Percentiles rank a stretch among this genome's conserved stretches.
phyloP scores from a whole-genome alignment of 352 stramenopile species.

The Phytopythium litorale region DNA sequence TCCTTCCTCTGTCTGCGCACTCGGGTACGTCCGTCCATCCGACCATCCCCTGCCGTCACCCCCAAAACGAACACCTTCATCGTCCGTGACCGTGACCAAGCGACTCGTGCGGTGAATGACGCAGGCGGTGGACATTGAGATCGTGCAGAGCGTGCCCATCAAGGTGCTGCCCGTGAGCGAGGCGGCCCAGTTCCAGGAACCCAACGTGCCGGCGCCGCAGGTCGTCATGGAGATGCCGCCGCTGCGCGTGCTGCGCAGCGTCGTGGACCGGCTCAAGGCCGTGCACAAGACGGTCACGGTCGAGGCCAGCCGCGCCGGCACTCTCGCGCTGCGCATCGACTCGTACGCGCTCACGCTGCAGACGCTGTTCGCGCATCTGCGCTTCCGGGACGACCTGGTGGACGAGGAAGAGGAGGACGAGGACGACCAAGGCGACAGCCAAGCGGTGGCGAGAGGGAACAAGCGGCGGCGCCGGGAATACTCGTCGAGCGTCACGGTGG shows the following conservation, averaged over 20 bases:
- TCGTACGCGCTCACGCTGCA: constrained; percentile 65
- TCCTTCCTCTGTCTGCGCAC: constrained; percentile 77
- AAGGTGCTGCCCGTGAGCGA: constrained; percentile 72
- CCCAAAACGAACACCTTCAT: too few species aligned
- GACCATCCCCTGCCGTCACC: neutral
- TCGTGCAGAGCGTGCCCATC: constrained; percentile 83
- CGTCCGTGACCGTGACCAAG: too few species aligned
- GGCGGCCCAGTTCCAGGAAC: constrained; percentile 69
- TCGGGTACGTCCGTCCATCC: constrained; percentile 14
- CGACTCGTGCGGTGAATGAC: too few species aligned
- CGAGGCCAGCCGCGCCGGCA: constrained; percentile 66
- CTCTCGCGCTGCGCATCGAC: constrained; percentile 68
- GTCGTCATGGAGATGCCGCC: constrained; percentile 83
- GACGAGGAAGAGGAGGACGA: constrained; percentile 36
- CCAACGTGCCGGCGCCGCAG: constrained; percentile 68
- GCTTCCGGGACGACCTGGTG: constrained; percentile 71
- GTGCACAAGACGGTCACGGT: constrained; percentile 78
- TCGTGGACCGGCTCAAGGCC: constrained; percentile 67
- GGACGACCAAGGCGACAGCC: constrained; percentile 13
- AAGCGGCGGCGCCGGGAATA: constrained; percentile 3
- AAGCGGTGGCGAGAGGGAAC: neutral
- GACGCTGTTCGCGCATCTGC: constrained; percentile 72
- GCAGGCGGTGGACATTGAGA: constrained; percentile 79
- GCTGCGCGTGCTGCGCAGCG: constrained; percentile 52
- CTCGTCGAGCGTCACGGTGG: constrained; percentile 65